Evolutionary conservation across 2,329 filamentous ascomycete genomes (phyloP), one percentile per base, ranked within the genome.

Genomic region (Microascus cirrosus): DNA sequence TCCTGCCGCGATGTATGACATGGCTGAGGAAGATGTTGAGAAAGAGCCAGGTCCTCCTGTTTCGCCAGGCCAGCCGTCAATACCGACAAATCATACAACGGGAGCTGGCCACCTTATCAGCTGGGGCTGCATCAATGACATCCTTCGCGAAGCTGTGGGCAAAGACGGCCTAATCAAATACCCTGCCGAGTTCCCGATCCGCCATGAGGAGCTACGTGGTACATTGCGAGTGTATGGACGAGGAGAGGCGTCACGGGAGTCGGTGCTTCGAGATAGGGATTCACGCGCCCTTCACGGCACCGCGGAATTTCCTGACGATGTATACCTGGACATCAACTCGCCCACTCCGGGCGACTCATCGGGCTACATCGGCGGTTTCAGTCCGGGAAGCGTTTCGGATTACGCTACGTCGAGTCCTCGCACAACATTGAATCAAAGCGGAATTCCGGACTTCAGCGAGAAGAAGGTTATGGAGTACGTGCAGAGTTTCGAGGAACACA

Each of bases 51-150:
- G 78, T 8, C 76, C 77, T 8, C 72, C 76, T 12, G 78, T 81
- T 7, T 73, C 71, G 13, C 79, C 79, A 1, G 84, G 83, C 53
- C 79, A 84, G 62, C 81, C 88, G 15, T 82, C 87, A 1, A 89
- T 95, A 58, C 89, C 90, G 1, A 82, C 85, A 32, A 89, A 95
- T 63, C 93, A 97, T 66, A 95, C 90, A 0, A 96, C 92, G 0
- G 83, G 90, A n/a, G 91, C 91, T 1, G 89, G 94, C 55, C 82
- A 91, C 61, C 75, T 97, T 20, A 74, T 97, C 32, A 77, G 81
- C 53, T 91, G 87, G 84, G 80, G 80, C 0, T 80, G 84, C 0
- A 90, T 94, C 58, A 72, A 77, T 67, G 73, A 78, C 61, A 67
- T 96, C 66, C 83, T 89, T 36, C 76, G 67, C 60, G 71, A 70